Percentiles rank a stretch among this genome's conserved stretches.
phyloP scores from a whole-genome alignment of 345 rosid species.

The Luvunga scandens region DNA sequence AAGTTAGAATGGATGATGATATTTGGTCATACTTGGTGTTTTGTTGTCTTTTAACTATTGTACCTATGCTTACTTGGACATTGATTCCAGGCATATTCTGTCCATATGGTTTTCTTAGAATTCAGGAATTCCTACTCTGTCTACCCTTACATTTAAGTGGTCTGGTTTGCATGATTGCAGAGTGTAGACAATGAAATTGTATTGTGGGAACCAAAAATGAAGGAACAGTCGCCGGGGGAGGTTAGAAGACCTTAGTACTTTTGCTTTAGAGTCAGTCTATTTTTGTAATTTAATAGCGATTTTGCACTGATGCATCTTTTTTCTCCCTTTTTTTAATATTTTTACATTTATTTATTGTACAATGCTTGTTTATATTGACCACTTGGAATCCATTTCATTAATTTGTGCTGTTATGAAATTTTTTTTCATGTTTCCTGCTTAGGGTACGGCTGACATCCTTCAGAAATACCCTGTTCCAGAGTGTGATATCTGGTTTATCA shows the following conservation, averaged over 20 bases:
- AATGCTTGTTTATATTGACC: not conserved
- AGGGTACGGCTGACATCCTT: conserved; percentile 90
- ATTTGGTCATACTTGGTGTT: not conserved
- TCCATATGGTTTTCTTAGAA: not conserved
- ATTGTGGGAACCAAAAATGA: conserved; percentile 92
- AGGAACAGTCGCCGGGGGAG: conserved; percentile 98
- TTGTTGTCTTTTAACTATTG: not conserved
- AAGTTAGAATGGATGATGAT: not conserved
- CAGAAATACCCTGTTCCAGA: conserved; percentile 88
- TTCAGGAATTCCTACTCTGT: not conserved
- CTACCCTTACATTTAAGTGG: conserved; percentile 6
- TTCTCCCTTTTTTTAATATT: not conserved
- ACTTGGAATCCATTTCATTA: not conserved
- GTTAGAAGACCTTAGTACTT: conserved; percentile 33
- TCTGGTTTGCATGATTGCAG: conserved; percentile 39
- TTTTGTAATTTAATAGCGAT: not conserved
- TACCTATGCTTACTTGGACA: not conserved
- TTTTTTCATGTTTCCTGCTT: conserved; percentile 6
- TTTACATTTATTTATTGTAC: not conserved
- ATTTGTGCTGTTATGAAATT: not conserved
- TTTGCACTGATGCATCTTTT: not conserved
- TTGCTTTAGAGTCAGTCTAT: not conserved
- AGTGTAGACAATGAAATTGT: conserved; percentile 97
- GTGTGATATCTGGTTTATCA: conserved; percentile 97
- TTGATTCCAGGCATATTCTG: not conserved